A percentile compares a stretch with the other conserved stretches of the same genome.
Conservation (phyloP, 1,284 basidiomycete genomes). For the Malassezia furfur region DNA sequence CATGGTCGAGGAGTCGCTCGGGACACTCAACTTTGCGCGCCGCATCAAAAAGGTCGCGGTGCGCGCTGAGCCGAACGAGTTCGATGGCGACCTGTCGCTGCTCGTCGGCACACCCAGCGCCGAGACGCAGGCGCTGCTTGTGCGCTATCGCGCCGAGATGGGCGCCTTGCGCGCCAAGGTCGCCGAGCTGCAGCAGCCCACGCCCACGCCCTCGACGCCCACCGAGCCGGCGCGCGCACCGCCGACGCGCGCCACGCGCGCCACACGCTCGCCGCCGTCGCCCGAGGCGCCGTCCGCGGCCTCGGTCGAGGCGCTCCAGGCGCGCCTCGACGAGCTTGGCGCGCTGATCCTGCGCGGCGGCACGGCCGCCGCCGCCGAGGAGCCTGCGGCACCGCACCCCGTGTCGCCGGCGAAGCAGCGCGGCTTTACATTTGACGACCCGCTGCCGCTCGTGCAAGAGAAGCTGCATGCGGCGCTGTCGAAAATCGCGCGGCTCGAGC, state of each 20-base stretch:
- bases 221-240: not conserved
- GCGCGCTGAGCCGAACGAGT: conserved; percentile 81
- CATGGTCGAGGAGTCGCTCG: conserved; percentile 66
- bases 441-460: conserved; percentile 32
- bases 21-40: conserved; percentile 77
- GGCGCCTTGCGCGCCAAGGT: conserved; percentile 33
- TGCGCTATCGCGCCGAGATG: conserved; percentile 37
- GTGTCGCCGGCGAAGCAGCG: conserved; percentile 28
- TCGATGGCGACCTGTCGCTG: conserved; percentile 50
- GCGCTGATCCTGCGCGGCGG: conserved; percentile 35
- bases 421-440: conserved; percentile 26
- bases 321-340: conserved; percentile 34
- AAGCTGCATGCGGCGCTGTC: conserved; percentile 34
- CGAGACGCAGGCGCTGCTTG: conserved; percentile 36
- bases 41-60: conserved; percentile 70
- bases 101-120: conserved; percentile 20
- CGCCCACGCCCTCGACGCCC: not conserved
- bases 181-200: conserved; percentile 18
- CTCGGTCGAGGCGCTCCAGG: conserved; percentile 26
- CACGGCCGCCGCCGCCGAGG: not conserved
- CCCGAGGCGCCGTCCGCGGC: not conserved
- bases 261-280: not conserved
- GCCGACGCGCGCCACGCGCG: not conserved
- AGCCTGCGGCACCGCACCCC: conserved; percentile 15
- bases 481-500: conserved; percentile 22